These are phyloP conservation scores for Lipomyces anomalus DNA, from an alignment of 805 yeast genomes.

Conservation along the genomic window DNA sequence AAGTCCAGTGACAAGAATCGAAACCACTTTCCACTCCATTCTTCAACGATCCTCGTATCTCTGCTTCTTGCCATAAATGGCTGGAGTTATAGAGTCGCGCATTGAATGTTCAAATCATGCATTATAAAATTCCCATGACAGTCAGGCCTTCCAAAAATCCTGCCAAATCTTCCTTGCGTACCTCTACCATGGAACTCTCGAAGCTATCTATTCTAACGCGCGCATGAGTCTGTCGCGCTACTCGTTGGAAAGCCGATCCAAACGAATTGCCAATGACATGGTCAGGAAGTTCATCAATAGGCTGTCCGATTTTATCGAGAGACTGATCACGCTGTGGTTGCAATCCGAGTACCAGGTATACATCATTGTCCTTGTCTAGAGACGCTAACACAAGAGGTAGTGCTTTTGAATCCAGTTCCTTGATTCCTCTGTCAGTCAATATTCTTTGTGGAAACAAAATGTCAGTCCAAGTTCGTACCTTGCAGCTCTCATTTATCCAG, in stretches of 20 bases:
- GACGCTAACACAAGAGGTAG: conserved; percentile 34
- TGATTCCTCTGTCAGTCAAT: no score
- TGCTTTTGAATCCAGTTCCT: conserved; percentile 12
- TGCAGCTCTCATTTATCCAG: conserved; percentile 83
- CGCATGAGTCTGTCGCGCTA: conserved; percentile 79
- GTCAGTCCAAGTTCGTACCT: conserved; percentile 10
- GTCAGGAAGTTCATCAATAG: conserved; percentile 19
- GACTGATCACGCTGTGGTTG: conserved; percentile 30
- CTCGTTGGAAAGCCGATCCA: conserved; percentile 85
- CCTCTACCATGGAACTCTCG: conserved; percentile 89
- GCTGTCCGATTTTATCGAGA: no score
- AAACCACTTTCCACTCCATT: no score
- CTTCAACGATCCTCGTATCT: no score
- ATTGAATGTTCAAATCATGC: no score
- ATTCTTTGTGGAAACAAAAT: no score
- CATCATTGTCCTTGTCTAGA: conserved; percentile 36
- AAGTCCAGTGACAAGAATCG: no score
- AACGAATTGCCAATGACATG: conserved; percentile 67
- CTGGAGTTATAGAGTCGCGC: no score
- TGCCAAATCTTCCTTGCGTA: conserved; percentile 77
- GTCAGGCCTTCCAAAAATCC: conserved; percentile 83
- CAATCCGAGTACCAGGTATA: conserved; percentile 15
- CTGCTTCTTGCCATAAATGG: no score
- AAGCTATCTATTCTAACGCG: conserved; percentile 88
- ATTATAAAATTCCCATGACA: conserved; percentile 18